phyloP scores from a whole-genome alignment of 1,139 yeast species.

The Nakaseomyces delphensis region DNA sequence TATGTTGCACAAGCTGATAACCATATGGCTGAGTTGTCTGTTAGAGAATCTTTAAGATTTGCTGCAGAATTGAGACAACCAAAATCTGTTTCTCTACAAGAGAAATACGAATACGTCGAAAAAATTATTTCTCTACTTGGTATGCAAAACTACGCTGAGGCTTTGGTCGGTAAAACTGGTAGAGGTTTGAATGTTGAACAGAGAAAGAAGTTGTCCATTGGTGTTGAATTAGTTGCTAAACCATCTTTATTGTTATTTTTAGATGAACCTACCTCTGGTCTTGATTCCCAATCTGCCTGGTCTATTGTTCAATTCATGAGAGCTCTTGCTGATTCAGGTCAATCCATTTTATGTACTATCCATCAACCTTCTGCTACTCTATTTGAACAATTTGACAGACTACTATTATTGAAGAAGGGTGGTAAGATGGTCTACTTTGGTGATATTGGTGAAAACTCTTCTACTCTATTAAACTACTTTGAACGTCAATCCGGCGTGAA shows the following conservation, averaged over 20 bases:
- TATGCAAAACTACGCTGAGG: constrained; percentile 56
- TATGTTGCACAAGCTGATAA: constrained; percentile 61
- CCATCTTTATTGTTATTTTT: constrained; percentile 45
- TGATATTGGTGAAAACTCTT: constrained; percentile 50
- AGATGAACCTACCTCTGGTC: constrained; percentile 54
- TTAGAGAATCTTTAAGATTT: constrained; percentile 52
- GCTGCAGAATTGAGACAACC: constrained; percentile 56
- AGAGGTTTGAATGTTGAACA: constrained; percentile 59
- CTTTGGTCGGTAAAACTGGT: constrained; percentile 49
- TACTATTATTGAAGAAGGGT: constrained; percentile 43
- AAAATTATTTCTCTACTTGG: constrained; percentile 47
- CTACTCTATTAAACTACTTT: constrained; percentile 44
- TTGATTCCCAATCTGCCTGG: constrained; percentile 54
- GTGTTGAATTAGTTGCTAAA: constrained; percentile 51
- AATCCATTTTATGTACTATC: constrained; percentile 48
- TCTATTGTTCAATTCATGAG: constrained; percentile 45
- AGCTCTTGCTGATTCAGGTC: constrained; percentile 46
- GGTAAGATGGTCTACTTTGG: constrained; percentile 64
- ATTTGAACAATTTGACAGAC: constrained; percentile 45
- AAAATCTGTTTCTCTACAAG: constrained; percentile 38
- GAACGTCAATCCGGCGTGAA: constrained; percentile 45
- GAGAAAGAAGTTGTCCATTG: constrained; percentile 58
- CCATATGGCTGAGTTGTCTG: constrained; percentile 50
- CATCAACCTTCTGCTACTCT: constrained; percentile 53
- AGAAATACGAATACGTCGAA: constrained; percentile 52